phyloP scores from a whole-genome alignment of 257 asterid species.

The Jaltomata sinuosa region DNA sequence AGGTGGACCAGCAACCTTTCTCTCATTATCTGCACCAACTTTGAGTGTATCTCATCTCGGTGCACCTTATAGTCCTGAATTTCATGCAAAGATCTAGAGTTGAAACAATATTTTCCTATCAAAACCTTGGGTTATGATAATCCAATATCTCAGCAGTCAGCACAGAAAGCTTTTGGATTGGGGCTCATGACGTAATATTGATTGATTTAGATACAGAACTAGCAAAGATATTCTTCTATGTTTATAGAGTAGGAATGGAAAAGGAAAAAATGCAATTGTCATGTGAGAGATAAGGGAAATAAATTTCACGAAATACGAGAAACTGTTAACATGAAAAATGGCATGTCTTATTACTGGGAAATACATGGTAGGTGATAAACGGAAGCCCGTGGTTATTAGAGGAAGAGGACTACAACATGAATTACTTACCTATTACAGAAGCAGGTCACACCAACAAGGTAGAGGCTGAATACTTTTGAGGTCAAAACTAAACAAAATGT shows the following conservation, averaged over 20 bases:
- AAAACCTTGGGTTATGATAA: neutral
- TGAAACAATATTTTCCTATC: neutral
- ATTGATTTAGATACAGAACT: neutral
- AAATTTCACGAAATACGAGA: neutral
- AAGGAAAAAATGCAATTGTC: neutral
- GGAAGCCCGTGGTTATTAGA: neutral
- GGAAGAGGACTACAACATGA: neutral
- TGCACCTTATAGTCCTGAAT: slow-evolving; percentile 86
- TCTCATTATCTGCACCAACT: slow-evolving; percentile 97
- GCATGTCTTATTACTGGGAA: neutral
- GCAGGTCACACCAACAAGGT: neutral
- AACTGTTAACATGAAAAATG: neutral
- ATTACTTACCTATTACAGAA: neutral
- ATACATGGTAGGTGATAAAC: neutral
- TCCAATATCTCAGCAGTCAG: neutral
- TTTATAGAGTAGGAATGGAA: neutral
- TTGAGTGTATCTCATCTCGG: slow-evolving; percentile 89
- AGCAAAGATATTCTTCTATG: neutral
- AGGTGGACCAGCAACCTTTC: slow-evolving; percentile 78
- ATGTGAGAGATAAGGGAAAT: neutral
- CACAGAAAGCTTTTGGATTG: neutral
- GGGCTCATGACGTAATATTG: neutral
- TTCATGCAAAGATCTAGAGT: neutral
- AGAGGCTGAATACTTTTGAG: neutral
- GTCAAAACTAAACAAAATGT: neutral